Percentiles rank a stretch among this genome's conserved stretches.
Evolutionary conservation across 306 rosid genomes (phyloP).

Genomic region (Senna tora): DNA sequence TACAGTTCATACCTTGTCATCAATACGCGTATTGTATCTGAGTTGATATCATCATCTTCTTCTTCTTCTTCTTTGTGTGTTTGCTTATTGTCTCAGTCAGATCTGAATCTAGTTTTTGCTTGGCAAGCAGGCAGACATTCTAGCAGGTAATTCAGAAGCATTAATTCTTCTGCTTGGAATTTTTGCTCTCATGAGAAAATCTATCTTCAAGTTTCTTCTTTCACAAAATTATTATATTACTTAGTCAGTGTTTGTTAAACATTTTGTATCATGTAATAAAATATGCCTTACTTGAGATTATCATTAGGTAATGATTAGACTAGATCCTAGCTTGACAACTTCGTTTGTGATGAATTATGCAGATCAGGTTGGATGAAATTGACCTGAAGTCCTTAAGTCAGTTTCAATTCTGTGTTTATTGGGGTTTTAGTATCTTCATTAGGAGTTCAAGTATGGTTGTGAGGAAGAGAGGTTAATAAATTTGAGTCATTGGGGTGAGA

Average conservation of each 20-base stretch:
- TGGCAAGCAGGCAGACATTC: slow-evolving; percentile 56
- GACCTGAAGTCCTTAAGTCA: slow-evolving; percentile 9
- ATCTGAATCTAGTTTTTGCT: slow-evolving; percentile 56
- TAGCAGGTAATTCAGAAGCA: slow-evolving; percentile 51
- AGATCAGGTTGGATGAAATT: slow-evolving; percentile 44
- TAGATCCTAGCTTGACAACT: slow-evolving; percentile 39
- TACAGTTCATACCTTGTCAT: slow-evolving; percentile 84
- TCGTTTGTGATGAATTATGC: slow-evolving; percentile 46
- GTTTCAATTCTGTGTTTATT: slow-evolving; percentile 18
- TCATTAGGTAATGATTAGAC: slow-evolving; percentile 26
- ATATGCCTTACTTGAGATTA: slow-evolving; percentile 32
- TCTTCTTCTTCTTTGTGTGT: slow-evolving; percentile 36
- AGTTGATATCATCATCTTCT: slow-evolving; percentile 53
- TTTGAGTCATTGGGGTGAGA: slow-evolving; percentile 36
- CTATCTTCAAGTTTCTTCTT: slow-evolving; percentile 33
- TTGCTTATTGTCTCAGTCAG: slow-evolving; percentile 60
- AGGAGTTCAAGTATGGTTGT: slow-evolving; percentile 40
- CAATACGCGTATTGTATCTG: slow-evolving; percentile 67
- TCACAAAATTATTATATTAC: not conserved
- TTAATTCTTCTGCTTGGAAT: slow-evolving; percentile 47
- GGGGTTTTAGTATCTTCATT: slow-evolving; percentile 19
- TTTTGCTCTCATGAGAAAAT: slow-evolving; percentile 36
- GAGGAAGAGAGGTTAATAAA: slow-evolving; percentile 37
- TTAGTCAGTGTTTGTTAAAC: not conserved
- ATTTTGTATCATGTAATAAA: too few relatives aligned